These are phyloP conservation scores for Aspergillus ibericus DNA, from an alignment of 2,329 filamentous ascomycete species.

Conservation along the genomic window DNA sequence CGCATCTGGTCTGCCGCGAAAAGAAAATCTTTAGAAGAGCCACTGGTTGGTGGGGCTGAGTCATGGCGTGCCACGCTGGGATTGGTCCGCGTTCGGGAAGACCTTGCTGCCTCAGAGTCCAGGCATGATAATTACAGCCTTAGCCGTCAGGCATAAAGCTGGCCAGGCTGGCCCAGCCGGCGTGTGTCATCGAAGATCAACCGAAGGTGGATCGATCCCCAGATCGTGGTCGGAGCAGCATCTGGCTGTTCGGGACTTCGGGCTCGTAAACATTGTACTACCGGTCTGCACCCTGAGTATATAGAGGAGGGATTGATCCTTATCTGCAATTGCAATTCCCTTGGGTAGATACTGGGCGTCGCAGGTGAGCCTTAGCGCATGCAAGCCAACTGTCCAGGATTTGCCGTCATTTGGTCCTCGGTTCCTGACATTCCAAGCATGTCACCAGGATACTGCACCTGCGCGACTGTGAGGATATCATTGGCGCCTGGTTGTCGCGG, in stretches of 20 bases:
- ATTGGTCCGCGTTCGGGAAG: background rate
- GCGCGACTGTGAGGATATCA: conserved; percentile 1
- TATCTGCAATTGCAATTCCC: background rate
- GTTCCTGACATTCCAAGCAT: background rate
- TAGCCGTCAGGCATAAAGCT: background rate
- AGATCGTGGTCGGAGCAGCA: background rate
- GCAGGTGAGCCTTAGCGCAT: background rate
- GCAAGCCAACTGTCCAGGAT: background rate
- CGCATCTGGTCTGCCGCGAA: background rate
- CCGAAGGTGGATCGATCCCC: background rate
- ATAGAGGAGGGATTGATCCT: background rate
- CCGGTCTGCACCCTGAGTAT: background rate
- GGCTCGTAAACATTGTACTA: background rate
- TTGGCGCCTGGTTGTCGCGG: conserved; percentile 1
- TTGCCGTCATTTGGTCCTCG: background rate
- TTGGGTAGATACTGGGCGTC: background rate
- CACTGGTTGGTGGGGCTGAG: background rate
- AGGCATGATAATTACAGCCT: background rate
- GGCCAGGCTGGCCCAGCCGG: background rate
- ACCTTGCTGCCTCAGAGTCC: background rate
- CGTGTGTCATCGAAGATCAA: background rate
- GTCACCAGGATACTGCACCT: background rate
- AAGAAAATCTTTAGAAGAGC: conserved; percentile 8
- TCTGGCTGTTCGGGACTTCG: background rate
- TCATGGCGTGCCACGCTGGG: background rate